phyloP scores from a whole-genome alignment of 345 rosid genomes.

The Eutrema yunnanense region DNA sequence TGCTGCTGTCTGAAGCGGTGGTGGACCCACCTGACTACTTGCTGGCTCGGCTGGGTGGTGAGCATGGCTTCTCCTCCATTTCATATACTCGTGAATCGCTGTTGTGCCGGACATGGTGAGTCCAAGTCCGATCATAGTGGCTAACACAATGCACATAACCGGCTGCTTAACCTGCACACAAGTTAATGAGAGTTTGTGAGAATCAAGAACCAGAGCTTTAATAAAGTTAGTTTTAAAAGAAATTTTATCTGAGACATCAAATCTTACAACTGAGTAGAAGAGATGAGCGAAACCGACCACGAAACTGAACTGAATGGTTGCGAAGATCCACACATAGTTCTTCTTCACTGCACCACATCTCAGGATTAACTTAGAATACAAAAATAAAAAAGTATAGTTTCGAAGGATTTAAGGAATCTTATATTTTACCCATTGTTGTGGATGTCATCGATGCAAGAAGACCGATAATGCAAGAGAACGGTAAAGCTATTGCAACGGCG shows the following conservation, averaged over 20 bases:
- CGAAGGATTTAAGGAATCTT: background rate
- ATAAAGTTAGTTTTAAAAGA: background rate
- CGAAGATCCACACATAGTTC: slow-evolving; percentile 69
- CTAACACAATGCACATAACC: slow-evolving; percentile 62
- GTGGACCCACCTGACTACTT: background rate
- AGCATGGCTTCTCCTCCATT: slow-evolving; percentile 31
- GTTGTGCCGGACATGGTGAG: slow-evolving; percentile 52
- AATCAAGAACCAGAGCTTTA: background rate
- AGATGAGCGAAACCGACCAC: slow-evolving; percentile 75
- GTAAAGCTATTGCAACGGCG: slow-evolving; percentile 81
- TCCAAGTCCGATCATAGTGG: slow-evolving; percentile 75
- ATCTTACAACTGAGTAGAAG: slow-evolving; percentile 63
- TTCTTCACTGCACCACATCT: slow-evolving; percentile 40
- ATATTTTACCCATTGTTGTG: slow-evolving; percentile 70
- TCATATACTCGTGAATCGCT: slow-evolving; percentile 34
- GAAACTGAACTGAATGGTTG: slow-evolving; percentile 53
- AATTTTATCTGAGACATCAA: background rate
- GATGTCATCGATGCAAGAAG: slow-evolving; percentile 73
- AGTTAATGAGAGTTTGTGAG: background rate
- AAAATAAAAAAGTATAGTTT: background rate
- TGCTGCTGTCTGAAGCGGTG: slow-evolving; percentile 19
- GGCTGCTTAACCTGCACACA: slow-evolving; percentile 44
- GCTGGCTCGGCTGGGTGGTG: background rate
- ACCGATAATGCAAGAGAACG: slow-evolving; percentile 74
- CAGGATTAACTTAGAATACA: background rate